Conservation (phyloP, 2,329 filamentous ascomycete genomes). For the Ascocoryne sarcoides region DNA sequence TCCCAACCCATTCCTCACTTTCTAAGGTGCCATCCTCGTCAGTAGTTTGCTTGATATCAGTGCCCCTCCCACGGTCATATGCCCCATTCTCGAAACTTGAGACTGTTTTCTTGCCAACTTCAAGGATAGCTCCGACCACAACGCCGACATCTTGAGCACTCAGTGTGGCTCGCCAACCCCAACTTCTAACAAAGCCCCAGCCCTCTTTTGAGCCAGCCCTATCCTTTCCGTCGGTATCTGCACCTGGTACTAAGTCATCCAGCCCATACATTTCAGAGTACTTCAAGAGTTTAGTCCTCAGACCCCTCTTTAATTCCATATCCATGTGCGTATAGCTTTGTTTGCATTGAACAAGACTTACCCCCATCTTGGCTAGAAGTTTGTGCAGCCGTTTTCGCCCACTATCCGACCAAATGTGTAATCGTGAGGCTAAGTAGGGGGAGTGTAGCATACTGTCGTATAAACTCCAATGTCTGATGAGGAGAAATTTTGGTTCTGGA, state of each 20-base stretch:
- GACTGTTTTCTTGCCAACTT: slow-evolving; percentile 60
- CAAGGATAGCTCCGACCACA: slow-evolving; percentile 81
- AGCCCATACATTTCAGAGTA: slow-evolving; percentile 91
- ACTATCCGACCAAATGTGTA: slow-evolving; percentile 90
- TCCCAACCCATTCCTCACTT: slow-evolving; percentile 54
- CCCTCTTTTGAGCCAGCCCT: slow-evolving; percentile 72
- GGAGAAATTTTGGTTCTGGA: slow-evolving; percentile 84
- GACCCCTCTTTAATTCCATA: slow-evolving; percentile 83
- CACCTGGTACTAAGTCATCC: slow-evolving; percentile 80
- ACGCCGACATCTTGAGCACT: slow-evolving; percentile 93
- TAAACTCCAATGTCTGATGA: slow-evolving; percentile 92
- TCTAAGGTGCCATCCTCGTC: slow-evolving; percentile 39
- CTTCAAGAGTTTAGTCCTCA: slow-evolving; percentile 77
- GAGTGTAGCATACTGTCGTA: slow-evolving; percentile 99
- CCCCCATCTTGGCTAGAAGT: slow-evolving; percentile 94
- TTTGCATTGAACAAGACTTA: slow-evolving; percentile 85
- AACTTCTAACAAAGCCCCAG: slow-evolving; percentile 94
- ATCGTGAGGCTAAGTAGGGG: slow-evolving; percentile 80
- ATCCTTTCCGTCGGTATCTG: slow-evolving; percentile 61
- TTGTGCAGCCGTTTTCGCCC: slow-evolving; percentile 88
- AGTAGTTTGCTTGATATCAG: slow-evolving; percentile 36
- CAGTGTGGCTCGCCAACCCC: slow-evolving; percentile 94
- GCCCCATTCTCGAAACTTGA: slow-evolving; percentile 19
- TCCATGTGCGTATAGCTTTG: slow-evolving; percentile 98
- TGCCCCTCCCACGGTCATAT: slow-evolving; percentile 24